Percentiles rank a stretch among this genome's conserved stretches.
Conservation (phyloP, 1,284 basidiomycete genomes). For the Tranzscheliella williamsii region DNA sequence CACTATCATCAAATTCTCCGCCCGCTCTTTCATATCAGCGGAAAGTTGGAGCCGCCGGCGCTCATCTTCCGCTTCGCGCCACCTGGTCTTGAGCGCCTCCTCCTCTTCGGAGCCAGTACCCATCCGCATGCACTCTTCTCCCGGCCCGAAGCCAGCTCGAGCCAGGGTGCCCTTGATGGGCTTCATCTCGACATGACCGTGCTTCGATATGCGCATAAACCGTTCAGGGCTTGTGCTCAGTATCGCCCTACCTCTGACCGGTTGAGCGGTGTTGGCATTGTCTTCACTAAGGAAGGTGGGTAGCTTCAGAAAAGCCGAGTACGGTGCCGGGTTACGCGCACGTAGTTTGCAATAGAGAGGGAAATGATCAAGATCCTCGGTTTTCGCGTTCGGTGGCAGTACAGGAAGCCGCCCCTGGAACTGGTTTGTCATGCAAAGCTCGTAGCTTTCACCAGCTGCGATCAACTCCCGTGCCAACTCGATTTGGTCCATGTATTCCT, state of each 20-base stretch:
- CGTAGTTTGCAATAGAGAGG: constrained; percentile 61
- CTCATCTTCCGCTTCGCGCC: constrained; percentile 58
- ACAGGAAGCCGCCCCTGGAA: constrained; percentile 61
- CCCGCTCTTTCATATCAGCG: constrained; percentile 85
- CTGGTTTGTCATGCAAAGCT: constrained; percentile 86
- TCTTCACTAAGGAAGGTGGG: constrained; percentile 63
- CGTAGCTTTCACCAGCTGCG: constrained; percentile 88
- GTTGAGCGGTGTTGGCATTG: background rate
- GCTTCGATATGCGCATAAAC: constrained; percentile 80
- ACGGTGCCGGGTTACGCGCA: constrained; percentile 82
- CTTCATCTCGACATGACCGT: constrained; percentile 76
- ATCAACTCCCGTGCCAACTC: constrained; percentile 75
- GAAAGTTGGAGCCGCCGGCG: constrained; percentile 65
- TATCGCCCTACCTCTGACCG: constrained; percentile 65
- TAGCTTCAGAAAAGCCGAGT: constrained; percentile 80
- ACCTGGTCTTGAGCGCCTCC: constrained; percentile 27
- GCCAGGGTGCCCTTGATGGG: constrained; percentile 84
- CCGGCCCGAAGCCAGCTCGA: constrained; percentile 50
- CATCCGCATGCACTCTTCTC: constrained; percentile 39
- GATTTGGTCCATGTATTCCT: constrained; percentile 74
- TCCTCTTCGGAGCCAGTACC: constrained; percentile 5
- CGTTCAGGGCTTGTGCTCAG: constrained; percentile 84
- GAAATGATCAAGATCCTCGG: constrained; percentile 37
- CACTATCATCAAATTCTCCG: constrained; percentile 98
- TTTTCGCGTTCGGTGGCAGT: background rate